Evolutionary conservation across 2,329 filamentous ascomycete genomes (phyloP), one percentile per base, ranked within the genome.

Genomic region (Cladophialophora psammophila): DNA sequence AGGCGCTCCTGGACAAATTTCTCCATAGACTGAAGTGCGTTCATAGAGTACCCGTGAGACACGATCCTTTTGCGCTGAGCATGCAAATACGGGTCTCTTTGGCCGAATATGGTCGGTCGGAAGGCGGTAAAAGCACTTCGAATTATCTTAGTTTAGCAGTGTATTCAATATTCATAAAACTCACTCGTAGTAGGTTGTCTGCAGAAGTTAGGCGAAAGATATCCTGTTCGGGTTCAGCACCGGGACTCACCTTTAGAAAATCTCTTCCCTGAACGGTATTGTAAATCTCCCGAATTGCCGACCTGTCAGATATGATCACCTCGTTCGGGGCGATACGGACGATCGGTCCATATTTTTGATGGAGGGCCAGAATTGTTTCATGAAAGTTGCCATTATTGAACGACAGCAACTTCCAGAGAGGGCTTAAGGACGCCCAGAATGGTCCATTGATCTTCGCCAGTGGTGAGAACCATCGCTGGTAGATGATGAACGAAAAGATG

Each of bases 371-470:
- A 20, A 54, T 62, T 26, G 52, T 57, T 20, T 59, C 38, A 50
- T 64, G 61, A 26, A 62, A 54, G 13, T 62, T 54, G 26, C 60
- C 60, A 20, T 53, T 62, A 31, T 42, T 62, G 26, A 54, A 53
- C 9, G 20, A 31, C 7, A 53, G 45, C 50, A 62, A 32, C 60
- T 53, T 53, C 54, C 71, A 71, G 5, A 76, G n/a, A 35, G 74
- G 73, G 1, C 75, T 77, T 42, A 97, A 83, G 97, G 97, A 79
- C 93, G 94, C 59, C 94, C 97, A 80, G 97, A 97, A 80, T 97
- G 94, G 94, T 94, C 94, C 54, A 93, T 97, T 20, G 94, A 98
- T 77, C 94, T 97, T 56, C 94, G 94, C 66, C 26, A 57, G 40
- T 59, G 60, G 52, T n/a, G 60, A 72, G 56, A 34, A 69, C 71